These are phyloP conservation scores for Cercospora sesami DNA, from an alignment of 2,329 filamentous ascomycete species.

Conservation along the genomic window DNA sequence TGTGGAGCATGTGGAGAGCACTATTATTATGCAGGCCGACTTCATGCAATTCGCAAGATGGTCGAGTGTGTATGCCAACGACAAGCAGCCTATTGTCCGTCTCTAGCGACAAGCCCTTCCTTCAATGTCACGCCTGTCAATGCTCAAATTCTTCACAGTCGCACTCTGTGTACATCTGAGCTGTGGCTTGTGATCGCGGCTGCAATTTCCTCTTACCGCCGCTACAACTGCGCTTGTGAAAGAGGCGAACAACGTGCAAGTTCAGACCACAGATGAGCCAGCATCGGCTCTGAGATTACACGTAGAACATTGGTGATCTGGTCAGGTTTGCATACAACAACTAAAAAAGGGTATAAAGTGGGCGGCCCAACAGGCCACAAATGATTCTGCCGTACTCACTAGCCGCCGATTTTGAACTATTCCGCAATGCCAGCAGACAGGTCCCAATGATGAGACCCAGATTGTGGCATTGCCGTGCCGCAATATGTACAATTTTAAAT, in stretches of 20 bases:
- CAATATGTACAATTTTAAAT: not conserved
- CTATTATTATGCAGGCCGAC: not conserved
- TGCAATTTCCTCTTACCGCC: not conserved
- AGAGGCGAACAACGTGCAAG: not conserved
- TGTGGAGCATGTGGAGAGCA: slow-evolving; percentile 1
- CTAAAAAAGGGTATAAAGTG: slow-evolving; percentile 21
- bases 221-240: not conserved
- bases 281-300: not conserved
- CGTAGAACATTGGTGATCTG: not conserved
- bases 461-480: not conserved
- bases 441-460: not conserved
- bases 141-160: not conserved
- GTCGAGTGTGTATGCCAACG: not conserved
- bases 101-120: not conserved
- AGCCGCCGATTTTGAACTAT: not conserved
- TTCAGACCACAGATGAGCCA: not conserved
- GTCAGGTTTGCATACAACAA: slow-evolving; percentile 10
- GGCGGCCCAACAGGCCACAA: not conserved
- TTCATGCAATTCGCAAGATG: not conserved
- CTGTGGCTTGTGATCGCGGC: not conserved
- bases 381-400: not conserved
- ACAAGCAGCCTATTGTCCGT: not conserved
- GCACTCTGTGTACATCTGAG: not conserved
- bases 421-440: not conserved
- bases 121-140: not conserved